Base-by-base conservation (phyloP, 2,329 filamentous ascomycete genomes). In the Aureobasidium subglaciale region DNA sequence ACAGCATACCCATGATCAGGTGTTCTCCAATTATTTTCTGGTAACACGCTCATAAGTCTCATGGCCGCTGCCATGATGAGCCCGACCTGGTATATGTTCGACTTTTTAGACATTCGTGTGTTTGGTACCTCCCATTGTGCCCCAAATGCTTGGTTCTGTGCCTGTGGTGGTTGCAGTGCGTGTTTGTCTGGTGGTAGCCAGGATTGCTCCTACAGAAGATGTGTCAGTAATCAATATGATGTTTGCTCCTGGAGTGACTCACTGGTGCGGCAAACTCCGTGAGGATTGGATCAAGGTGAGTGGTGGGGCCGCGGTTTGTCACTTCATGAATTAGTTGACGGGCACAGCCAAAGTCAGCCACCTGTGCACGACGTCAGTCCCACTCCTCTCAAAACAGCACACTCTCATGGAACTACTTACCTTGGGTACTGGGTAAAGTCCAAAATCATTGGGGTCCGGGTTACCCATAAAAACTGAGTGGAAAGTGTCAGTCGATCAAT, bases 21-120 rank as follows among this genome's bases (percentile, higher is more conserved):
- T 5, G 2, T 0, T 22, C 45, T 49, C 45, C 45, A 49, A 9
- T 49, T 15, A 20, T 49, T 37, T 20, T 49, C 45, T 1, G 45
- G 45, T 8, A 49, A 18, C 7, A 22, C 15, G 6, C 7, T 13
- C 2, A 24, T 5, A 6, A 42, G 24, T 27, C 49, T 34, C 16
- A 53, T 53, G 4, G 49, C 49, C 4, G 15, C 32, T 0, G 49
- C 49, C 52, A 55, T 55, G 11, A 55, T 35, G 7, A 55, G 29
- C 5, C 52, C 52, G 4, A 30, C 22, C 15, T 46, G 40, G 11
- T 41, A 55, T 15, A 55, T 30, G 24, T 55, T 55, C 13, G 52
- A 37, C 16, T 8, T 41, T 8, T 13, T 11, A 11, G 27, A 4
- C 4, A 53, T 25, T 3, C 4, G 9, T 13, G 42, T 38, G 7